phyloP scores from a whole-genome alignment of 2,329 filamentous ascomycete species.

The Arthrobotrys conoides region DNA sequence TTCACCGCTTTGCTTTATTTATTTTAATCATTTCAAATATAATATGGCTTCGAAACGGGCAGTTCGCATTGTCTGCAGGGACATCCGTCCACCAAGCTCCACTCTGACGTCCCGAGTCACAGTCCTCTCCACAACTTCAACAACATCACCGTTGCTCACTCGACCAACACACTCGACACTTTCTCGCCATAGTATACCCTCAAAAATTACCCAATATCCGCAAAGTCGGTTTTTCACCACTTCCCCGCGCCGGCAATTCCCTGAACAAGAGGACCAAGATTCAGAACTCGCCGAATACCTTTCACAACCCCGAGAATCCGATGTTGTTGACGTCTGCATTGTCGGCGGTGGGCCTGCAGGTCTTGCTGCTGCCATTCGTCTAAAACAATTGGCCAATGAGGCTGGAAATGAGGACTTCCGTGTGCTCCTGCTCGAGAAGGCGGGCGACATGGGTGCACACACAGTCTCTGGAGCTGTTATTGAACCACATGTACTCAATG shows the following conservation, averaged over 20 bases:
- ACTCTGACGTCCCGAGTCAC: conserved; percentile 34
- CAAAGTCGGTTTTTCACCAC: conserved; percentile 45
- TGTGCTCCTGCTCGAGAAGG: conserved; percentile 93
- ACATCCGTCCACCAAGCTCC: conserved; percentile 41
- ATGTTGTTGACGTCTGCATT: conserved; percentile 96
- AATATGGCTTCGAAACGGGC: conserved; percentile 57
- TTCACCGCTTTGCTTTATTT: background rate
- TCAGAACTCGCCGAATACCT: conserved; percentile 43
- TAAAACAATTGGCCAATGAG: conserved; percentile 95
- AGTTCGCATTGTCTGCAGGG: conserved; percentile 51
- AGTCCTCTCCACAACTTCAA: conserved; percentile 36
- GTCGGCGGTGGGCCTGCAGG: conserved; percentile 96
- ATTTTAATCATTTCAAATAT: conserved; percentile 5
- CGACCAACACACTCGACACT: conserved; percentile 30
- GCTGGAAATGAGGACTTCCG: conserved; percentile 96
- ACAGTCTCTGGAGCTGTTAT: conserved; percentile 97
- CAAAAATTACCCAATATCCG: background rate
- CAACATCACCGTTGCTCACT: conserved; percentile 36
- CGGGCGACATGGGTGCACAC: conserved; percentile 93
- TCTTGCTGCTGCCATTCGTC: conserved; percentile 88
- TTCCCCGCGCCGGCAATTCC: conserved; percentile 40
- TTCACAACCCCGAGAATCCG: conserved; percentile 79
- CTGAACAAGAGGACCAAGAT: conserved; percentile 33
- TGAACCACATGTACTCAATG: conserved; percentile 87
- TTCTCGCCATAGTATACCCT: conserved; percentile 1